These are phyloP conservation scores for Taiozyma onychis DNA, from an alignment of 1,139 yeast genomes.

Conservation along the genomic window DNA sequence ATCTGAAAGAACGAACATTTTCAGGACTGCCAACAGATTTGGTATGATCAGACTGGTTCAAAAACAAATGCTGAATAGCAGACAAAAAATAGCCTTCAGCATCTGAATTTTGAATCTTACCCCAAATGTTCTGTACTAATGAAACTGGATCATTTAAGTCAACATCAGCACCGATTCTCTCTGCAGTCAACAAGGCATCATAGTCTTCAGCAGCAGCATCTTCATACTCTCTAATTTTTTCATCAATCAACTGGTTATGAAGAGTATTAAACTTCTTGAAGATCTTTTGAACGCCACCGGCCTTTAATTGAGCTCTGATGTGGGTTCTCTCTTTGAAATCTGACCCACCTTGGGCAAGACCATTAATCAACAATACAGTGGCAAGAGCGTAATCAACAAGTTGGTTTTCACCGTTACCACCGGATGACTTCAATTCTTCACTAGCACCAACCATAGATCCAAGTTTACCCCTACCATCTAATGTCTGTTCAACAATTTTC, in stretches of 20 bases:
- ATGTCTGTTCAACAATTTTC: constrained; percentile 59
- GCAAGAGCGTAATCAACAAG: constrained; percentile 76
- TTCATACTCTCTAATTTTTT: constrained; percentile 60
- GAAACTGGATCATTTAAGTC: constrained; percentile 75
- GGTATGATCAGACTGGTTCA: constrained; percentile 57
- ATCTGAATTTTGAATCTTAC: constrained; percentile 62
- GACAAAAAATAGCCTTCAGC: constrained; percentile 70
- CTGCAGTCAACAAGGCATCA: constrained; percentile 54
- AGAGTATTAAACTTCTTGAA: constrained; percentile 57
- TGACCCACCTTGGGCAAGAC: constrained; percentile 60
- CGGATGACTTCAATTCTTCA: constrained; percentile 62
- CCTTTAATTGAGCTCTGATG: constrained; percentile 67
- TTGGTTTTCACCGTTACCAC: constrained; percentile 56
- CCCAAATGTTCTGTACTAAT: constrained; percentile 63
- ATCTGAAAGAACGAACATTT: constrained; percentile 59
- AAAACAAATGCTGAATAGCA: constrained; percentile 77
- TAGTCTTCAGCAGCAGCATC: constrained; percentile 68
- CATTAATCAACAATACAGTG: constrained; percentile 71
- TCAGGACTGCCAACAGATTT: constrained; percentile 43
- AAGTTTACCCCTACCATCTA: constrained; percentile 84
- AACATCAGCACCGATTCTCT: constrained; percentile 53
- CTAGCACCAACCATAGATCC: constrained; percentile 93
- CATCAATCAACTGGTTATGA: constrained; percentile 57
- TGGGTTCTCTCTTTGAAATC: constrained; percentile 68
- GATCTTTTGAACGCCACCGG: constrained; percentile 69